Conservation (phyloP, 441 rosid genomes). For the Gossypium armourianum region DNA sequence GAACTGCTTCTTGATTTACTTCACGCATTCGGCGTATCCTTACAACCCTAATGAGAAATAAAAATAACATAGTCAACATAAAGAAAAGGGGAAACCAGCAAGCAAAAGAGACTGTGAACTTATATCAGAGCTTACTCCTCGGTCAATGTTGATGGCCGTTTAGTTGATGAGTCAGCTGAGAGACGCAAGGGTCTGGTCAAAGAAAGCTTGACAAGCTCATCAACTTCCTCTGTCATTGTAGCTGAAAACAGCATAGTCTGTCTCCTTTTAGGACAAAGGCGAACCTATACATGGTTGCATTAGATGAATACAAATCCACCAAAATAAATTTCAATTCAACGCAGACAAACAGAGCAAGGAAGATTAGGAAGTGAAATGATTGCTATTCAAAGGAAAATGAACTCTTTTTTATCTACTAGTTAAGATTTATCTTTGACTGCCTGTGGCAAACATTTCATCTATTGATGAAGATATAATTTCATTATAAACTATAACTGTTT, state of each 20-base stretch:
- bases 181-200: slow-evolving; percentile 74
- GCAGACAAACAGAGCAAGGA: neutral
- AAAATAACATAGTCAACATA: slow-evolving; percentile 5
- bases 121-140: slow-evolving; percentile 53
- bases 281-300: slow-evolving; percentile 41
- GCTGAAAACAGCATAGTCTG: slow-evolving; percentile 95
- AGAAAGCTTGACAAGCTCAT: slow-evolving; percentile 81
- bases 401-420: neutral
- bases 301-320: slow-evolving; percentile 8
- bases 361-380: slow-evolving; percentile 1
- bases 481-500: neutral
- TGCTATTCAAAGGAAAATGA: neutral
- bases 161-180: slow-evolving; percentile 85
- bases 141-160: slow-evolving; percentile 68
- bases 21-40: slow-evolving; percentile 83
- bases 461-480: neutral
- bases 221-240: slow-evolving; percentile 90
- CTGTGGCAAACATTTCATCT: neutral
- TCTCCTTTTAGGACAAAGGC: slow-evolving; percentile 81
- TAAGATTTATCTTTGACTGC: neutral
- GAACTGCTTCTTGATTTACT: slow-evolving; percentile 84
- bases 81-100: neutral
- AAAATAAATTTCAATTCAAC: slow-evolving; percentile 7
- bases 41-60: slow-evolving; percentile 51
- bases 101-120: slow-evolving; percentile 10